Base-by-base conservation (phyloP, 2,329 filamentous ascomycete species). In the Colletotrichum tropicicola region DNA sequence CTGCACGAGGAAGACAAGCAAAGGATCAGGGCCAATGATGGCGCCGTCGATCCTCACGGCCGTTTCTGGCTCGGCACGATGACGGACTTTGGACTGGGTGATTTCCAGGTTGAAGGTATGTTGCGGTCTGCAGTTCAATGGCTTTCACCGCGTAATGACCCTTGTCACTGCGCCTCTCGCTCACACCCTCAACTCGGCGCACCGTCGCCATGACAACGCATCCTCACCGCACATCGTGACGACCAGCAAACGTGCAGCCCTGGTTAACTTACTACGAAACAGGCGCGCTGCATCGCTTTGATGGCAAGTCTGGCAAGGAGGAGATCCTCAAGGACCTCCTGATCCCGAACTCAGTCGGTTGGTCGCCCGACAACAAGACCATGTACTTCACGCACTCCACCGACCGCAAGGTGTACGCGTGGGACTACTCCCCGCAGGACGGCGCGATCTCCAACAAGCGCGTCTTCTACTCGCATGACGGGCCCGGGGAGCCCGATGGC, bases 311-410 rank as follows among this genome's bases (percentile, higher is more conserved):
- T 51, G 82, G 81, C 27, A 82, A 90, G 67, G 84, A 87, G 32
- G 83, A 85, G 37, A 82, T 92, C 68, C 82, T 91, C 63, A 80
- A 85, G 56, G 81, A 83, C 53, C 85, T 97, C 70, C 91, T 85
- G 32, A 97, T 97, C 70, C 94, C 94, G 59, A 97, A 97, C 79
- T 91, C 92, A 51, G 89, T 94, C 52, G 91, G 91, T 68, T 97
- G 92, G 92, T 94, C 92, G 43, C 83, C 84, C 12, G 87, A 91
- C 73, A 83, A 87, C 72, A 87, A 87, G 74, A 93, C 85, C 60
- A 89, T 96, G 85, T 97, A 93, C 83, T 90, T 94, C 74, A 94
- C 92, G 23, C 91, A 97, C 80, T 93, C 92, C 39, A 89, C 90
- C 5, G 87, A 86, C 30, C 84, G 85, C 66, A 87, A 87, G 59